Conservation (phyloP, 208 protist genomes). For the Trypanosomatidae sp. region DNA sequence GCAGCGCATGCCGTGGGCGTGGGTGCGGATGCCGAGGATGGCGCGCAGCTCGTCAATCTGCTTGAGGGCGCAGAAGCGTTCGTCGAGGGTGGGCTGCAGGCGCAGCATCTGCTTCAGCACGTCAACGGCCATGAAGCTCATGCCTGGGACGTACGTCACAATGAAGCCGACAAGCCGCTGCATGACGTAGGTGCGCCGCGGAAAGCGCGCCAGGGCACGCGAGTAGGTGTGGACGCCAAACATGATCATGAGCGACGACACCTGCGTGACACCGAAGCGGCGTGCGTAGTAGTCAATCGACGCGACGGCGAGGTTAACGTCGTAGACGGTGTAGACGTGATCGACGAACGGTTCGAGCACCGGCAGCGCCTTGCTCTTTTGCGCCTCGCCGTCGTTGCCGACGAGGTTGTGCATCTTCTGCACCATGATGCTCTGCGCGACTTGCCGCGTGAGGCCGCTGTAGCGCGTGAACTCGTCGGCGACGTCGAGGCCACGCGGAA, state of each 20-base stretch:
- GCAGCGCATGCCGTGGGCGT: constrained; percentile 8
- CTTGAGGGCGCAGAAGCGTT: constrained; percentile 9
- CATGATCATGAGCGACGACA: constrained; percentile 2
- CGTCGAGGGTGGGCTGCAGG: not conserved
- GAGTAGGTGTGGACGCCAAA: constrained; percentile 9
- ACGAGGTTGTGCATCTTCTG: constrained; percentile 2
- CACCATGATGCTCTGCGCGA: constrained; percentile 1
- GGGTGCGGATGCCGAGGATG: constrained; percentile 9
- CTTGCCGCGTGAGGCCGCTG: not conserved
- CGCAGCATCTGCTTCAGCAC: constrained; percentile 6
- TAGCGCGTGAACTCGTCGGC: not conserved
- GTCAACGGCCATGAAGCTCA: constrained; percentile 11
- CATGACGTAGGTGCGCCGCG: constrained; percentile 2
- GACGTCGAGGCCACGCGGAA: not conserved
- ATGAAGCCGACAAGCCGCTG: constrained; percentile 5
- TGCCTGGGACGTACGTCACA: constrained; percentile 3
- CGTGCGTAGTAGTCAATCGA: not conserved
- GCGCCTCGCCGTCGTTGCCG: not conserved
- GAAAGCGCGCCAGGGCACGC: constrained; percentile 3
- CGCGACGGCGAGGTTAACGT: constrained; percentile 5
- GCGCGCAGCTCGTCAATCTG: constrained; percentile 5
- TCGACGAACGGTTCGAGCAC: constrained; percentile 6
- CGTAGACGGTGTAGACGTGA: constrained; percentile 1
- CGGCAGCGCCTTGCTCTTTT: not conserved
- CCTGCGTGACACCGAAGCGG: constrained; percentile 1